Conservation (phyloP, 2,329 filamentous ascomycete genomes). For the Epichloe sp. region DNA sequence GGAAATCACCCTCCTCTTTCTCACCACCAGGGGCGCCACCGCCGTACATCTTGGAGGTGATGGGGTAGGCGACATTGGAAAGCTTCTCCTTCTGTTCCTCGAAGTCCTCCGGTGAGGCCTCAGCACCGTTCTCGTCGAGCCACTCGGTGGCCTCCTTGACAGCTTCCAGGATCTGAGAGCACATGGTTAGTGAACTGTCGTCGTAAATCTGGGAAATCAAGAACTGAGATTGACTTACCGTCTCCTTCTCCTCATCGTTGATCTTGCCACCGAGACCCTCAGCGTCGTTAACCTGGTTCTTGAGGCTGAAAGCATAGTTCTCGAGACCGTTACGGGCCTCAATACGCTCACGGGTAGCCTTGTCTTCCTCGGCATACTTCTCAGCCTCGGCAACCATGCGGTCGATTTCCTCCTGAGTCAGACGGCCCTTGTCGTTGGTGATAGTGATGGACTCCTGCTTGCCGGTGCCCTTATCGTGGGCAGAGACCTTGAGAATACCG, state of each 20-base stretch:
- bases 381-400: conserved; percentile 98
- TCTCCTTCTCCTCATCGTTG: conserved; percentile 96
- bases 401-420: conserved; percentile 93
- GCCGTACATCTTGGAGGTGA: conserved; percentile 95
- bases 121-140: conserved; percentile 87
- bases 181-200: conserved; percentile 23
- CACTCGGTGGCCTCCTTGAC: conserved; percentile 96
- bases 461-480: conserved; percentile 94
- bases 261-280: conserved; percentile 98
- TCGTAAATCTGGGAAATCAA: neutral
- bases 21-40: conserved; percentile 39
- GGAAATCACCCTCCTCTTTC: conserved; percentile 59
- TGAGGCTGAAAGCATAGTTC: conserved; percentile 98
- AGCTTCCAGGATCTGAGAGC: conserved; percentile 65
- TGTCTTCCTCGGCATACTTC: conserved; percentile 98
- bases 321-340: conserved; percentile 93
- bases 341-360: conserved; percentile 92
- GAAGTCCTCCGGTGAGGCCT: conserved; percentile 83
- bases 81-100: conserved; percentile 99
- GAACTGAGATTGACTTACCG: conserved; percentile 39
- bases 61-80: conserved; percentile 90
- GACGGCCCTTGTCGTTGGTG: conserved; percentile 97
- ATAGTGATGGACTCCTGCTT: conserved; percentile 97
- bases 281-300: conserved; percentile 98
- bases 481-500: conserved; percentile 93